Percentiles rank a stretch among this genome's conserved stretches.
Conservation (phyloP, 148 eudicot species). For the Vaccinium vitisidaea region DNA sequence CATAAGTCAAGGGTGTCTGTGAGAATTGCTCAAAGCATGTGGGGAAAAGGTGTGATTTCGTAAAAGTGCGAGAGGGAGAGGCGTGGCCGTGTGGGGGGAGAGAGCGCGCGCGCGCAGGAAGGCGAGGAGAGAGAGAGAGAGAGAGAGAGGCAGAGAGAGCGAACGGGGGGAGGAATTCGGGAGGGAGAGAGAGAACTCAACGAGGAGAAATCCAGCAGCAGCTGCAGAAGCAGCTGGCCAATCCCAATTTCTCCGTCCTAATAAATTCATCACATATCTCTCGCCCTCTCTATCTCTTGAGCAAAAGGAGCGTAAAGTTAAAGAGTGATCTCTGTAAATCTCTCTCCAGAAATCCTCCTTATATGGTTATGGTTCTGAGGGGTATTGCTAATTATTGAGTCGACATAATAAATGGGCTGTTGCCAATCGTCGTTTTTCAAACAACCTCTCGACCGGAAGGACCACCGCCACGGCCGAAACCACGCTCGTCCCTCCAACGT, state of each 20-base stretch:
- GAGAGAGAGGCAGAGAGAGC: background rate
- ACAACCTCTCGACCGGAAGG: background rate
- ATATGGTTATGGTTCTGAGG: background rate
- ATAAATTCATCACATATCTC: too few relatives aligned
- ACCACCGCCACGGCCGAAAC: constrained; percentile 13
- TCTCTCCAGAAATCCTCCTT: background rate
- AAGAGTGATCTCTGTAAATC: background rate
- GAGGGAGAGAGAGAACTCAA: background rate
- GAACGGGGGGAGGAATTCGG: background rate
- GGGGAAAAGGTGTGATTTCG: background rate
- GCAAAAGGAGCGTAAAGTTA: too few relatives aligned
- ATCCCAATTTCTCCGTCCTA: background rate
- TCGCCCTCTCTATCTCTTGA: too few relatives aligned
- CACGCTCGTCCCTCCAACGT: constrained; percentile 26
- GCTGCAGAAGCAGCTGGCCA: background rate
- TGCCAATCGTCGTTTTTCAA: constrained; percentile 35
- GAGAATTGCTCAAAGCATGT: background rate
- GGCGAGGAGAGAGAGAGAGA: background rate
- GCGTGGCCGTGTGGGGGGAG: background rate
- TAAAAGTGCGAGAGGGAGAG: background rate
- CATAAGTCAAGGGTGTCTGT: background rate
- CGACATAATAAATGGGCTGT: constrained; percentile 51
- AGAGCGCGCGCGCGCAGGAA: background rate
- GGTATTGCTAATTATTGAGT: background rate
- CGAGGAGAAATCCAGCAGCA: background rate